Percentiles rank a stretch among this genome's conserved stretches.
phyloP scores from a whole-genome alignment of 2,329 filamentous ascomycete genomes.

The Fonsecaea monophora region DNA sequence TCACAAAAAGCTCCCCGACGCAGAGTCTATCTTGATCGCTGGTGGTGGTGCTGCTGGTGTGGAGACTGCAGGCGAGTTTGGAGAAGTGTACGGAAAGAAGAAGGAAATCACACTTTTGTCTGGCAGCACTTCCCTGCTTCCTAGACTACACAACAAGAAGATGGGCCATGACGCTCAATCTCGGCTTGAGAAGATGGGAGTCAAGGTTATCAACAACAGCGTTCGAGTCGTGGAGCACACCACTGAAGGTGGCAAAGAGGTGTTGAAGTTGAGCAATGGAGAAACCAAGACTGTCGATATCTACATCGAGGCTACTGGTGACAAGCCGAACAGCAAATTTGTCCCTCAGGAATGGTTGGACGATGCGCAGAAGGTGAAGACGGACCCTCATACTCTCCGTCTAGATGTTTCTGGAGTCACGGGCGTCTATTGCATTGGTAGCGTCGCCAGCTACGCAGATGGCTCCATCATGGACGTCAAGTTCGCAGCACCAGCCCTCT shows the following conservation, averaged over 20 bases:
- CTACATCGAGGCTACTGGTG: slow-evolving; percentile 61
- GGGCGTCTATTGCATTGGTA: slow-evolving; percentile 39
- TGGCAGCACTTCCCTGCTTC: slow-evolving; percentile 49
- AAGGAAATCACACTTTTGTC: slow-evolving; percentile 56
- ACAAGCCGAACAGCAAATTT: slow-evolving; percentile 60
- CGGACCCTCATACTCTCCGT: slow-evolving; percentile 47
- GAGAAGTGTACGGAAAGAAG: slow-evolving; percentile 46
- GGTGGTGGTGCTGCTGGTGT: slow-evolving; percentile 59
- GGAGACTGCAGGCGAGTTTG: slow-evolving; percentile 59
- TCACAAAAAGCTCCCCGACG: slow-evolving; percentile 46
- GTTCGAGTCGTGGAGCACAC: slow-evolving; percentile 45
- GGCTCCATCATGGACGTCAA: slow-evolving; percentile 38
- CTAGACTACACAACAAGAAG: slow-evolving; percentile 48
- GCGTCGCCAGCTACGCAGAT: slow-evolving; percentile 40
- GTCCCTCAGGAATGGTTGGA: slow-evolving; percentile 57
- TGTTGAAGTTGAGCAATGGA: slow-evolving; percentile 55
- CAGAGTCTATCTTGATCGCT: slow-evolving; percentile 55
- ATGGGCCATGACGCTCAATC: slow-evolving; percentile 52
- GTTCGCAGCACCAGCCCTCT: slow-evolving; percentile 34
- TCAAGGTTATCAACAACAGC: slow-evolving; percentile 53
- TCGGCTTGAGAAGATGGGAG: slow-evolving; percentile 56
- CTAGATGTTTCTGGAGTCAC: slow-evolving; percentile 38
- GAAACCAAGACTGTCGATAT: slow-evolving; percentile 57
- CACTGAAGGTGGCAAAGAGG: slow-evolving; percentile 47
- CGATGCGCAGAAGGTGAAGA: slow-evolving; percentile 56